Base-by-base conservation (phyloP, 2,329 filamentous ascomycete species). In the Paecilomyces dactylethromorphus region DNA sequence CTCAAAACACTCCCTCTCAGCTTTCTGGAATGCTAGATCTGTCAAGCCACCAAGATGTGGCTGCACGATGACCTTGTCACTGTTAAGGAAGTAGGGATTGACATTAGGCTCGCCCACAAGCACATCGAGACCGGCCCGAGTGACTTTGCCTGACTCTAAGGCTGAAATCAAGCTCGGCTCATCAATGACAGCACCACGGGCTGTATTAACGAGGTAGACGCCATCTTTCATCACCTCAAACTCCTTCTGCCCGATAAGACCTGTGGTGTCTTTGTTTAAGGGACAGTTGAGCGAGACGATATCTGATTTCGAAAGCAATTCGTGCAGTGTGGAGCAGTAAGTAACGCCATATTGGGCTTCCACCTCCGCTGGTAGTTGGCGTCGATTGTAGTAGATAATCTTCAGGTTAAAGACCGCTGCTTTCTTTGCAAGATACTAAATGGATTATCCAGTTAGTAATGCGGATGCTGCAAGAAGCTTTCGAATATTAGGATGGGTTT, bases 231-330 rank as follows among this genome's bases (percentile, higher is more conserved):
- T 81, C 1, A 60, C 63, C 0, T 65, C 64, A 13, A 83, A 79
- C 61, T 81, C 73, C 0, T 60, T 62, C 0, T 64, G 59, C 0
- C 72, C 72, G 13, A 82, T 77, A 26, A 82, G 59, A 1, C 71
- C 67, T 1, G 63, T 74, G 0, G 80, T 82, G 2, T 69, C 58
- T 0, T 64, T 65, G 31, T 72, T 79, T 0, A 82, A 68, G 0
- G 80, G 80, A 39, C 80, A 82, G 65, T 80, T 81, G 8, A 80
- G 76, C 10, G 69, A 82, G 2, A 81, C 66, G 2, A 74, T 67
- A 31, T 82, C 79, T 0, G 75, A 71, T 5, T 64, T 45, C 0
- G 67, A 58, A 1, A 82, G 71, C 3, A 82, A 68, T 6, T 74
- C 70, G 10, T 78, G 64, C 1, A 81, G 64, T 0, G 71, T 66